Evolutionary conservation across 306 rosid genomes (phyloP), one percentile per base, ranked within the genome.

Genomic region (Fragaria ananassa): DNA sequence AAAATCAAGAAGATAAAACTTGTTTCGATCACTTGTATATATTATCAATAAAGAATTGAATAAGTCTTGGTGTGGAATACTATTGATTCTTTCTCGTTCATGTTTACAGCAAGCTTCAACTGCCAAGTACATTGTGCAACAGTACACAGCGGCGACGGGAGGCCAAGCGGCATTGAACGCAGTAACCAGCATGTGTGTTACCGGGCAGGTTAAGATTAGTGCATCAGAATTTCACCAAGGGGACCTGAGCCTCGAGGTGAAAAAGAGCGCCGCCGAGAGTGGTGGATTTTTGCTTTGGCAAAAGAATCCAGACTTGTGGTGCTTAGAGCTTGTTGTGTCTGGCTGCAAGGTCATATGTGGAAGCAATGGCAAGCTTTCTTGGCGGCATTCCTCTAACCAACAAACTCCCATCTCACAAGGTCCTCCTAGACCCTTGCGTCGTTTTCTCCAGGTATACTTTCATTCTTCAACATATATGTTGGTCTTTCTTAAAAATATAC

Each of bases 251-350:
- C 4, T 70, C 4, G 98, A 90, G 73, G 83, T 92, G 73, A 95
- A 90, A 85, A 95, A 89, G 73, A 84, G 82, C 66, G 72, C 86
- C 0, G 96, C 81, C 39, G 97, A 95, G 79, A 70, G 70, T 19
- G 98, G 97, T 0, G 98, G 96, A 18, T 92, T 92, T 27, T 93
- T 95, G 71, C 84, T 92, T 21, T 95, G 92, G 97, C 98, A 95
- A 45, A 95, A 95, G 83, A 89, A 95, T 39, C 98, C 97, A 0
- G 97, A 95, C 77, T 80, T 92, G 78, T 95, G 98, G 98, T 78
- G 86, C 54, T 83, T 92, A 34, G 98, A 95, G 81, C 83, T 92
- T 3, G 63, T 95, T 12, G 87, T 89, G 9, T 84, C 98, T 0
- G 96, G 97, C 50, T 95, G 97, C 77, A 95, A 95, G 79, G 97